Base-by-base conservation (phyloP, 495 filamentous ascomycete species). In the Entonaema liquescens region DNA sequence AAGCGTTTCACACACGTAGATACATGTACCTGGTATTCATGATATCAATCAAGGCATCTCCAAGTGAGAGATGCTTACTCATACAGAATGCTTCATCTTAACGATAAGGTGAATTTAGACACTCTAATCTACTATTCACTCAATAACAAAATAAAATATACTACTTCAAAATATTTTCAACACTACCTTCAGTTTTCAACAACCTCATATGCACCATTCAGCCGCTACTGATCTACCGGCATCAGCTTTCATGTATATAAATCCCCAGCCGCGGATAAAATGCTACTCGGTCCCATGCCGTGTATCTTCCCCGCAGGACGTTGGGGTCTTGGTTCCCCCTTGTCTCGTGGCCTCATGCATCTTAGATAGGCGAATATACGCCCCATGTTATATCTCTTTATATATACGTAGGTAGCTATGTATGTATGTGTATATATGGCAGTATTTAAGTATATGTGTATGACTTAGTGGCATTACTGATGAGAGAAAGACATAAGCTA, bases 211-310 rank as follows among this genome's bases (percentile, higher is more conserved):
- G 11, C 31, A 9, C 31, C 11, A 33, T 25, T 8, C 21, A 53
- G 11, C 21, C 19, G 26, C 13, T 47, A 56, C 35, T 2, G 5
- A 71, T 65, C 62, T 71, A 71, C 68, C 68, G 68, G 57, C 40
- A 21, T n/a, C 21, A 47, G 21, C 19, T 71, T 11, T 26, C 28
- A 23, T 50, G 9, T 47, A 56, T 15, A 12, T n/a, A 9, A 28
- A 15, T 6, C 47, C 15, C 2, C 17, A 59, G 17, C 68, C 62
- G 57, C 68, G 68, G 68, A 71, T 71, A 71, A 70, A 70, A 60
- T 65, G 17, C 50, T 56, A 55, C 61, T 59, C 36, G 33, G 57
- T 33, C 29, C 15, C 12, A 42, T 52, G n/a, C 23, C 2, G 21
- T 44, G 17, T 19, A 29, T 58, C 9, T 71, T 62, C 68, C 68